phyloP scores from a whole-genome alignment of 1,139 yeast species.

The Blastobotrys apis region DNA sequence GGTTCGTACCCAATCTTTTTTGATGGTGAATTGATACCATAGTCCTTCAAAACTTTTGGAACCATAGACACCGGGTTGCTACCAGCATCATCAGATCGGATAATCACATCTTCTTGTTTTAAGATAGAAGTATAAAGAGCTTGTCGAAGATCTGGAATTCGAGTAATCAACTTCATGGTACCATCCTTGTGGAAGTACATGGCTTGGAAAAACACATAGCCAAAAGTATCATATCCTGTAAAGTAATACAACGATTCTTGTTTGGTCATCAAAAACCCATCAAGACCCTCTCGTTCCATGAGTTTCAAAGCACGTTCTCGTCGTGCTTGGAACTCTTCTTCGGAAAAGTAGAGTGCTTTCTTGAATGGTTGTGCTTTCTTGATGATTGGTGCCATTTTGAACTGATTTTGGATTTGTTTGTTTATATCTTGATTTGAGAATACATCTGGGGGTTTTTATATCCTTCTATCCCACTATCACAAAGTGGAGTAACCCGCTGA shows the following conservation, averaged over 20 bases:
- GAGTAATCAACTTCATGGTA: conserved; percentile 14
- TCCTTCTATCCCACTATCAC: too few species aligned
- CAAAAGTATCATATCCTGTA: conserved; percentile 15
- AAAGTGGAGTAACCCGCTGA: too few species aligned
- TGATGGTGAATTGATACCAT: conserved; percentile 11
- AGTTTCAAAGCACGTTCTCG: conserved; percentile 12
- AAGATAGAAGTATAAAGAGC: conserved; percentile 14
- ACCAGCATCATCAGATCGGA: conserved; percentile 15
- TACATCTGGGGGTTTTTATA: too few species aligned
- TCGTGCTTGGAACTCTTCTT: conserved; percentile 12
- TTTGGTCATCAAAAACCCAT: conserved; percentile 15
- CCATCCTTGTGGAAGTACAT: conserved; percentile 16
- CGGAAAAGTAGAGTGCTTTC: conserved; percentile 15
- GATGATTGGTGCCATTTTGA: conserved; percentile 7
- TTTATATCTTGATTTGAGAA: too few species aligned
- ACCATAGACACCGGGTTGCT: conserved; percentile 15
- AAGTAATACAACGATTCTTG: conserved; percentile 14
- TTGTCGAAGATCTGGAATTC: conserved; percentile 15
- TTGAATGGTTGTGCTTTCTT: conserved; percentile 16
- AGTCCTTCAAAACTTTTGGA: conserved; percentile 13
- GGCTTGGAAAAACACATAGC: conserved; percentile 16
- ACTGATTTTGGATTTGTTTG: background rate
- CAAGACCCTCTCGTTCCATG: conserved; percentile 15
- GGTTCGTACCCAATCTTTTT: conserved; percentile 15
- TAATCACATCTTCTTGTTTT: conserved; percentile 14